Conservation (phyloP, 805 yeast species). For the Candida oleophila region DNA sequence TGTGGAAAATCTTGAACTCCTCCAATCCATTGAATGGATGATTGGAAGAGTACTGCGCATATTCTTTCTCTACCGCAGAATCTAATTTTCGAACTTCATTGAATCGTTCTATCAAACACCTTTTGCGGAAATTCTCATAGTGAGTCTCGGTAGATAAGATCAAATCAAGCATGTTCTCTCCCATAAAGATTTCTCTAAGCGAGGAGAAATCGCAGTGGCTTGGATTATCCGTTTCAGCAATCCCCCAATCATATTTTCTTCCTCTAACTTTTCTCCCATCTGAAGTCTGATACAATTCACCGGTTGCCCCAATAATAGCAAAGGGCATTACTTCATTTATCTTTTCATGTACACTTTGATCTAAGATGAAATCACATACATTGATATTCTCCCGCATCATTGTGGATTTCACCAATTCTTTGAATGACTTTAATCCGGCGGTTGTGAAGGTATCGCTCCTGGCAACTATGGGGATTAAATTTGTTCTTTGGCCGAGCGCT, state of each 20-base stretch:
- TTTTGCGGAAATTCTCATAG: conserved; percentile 67
- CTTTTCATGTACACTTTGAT: conserved; percentile 26
- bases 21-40: conserved; percentile 23
- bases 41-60: conserved; percentile 12
- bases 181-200: conserved; percentile 63
- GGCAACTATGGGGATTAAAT: conserved; percentile 39
- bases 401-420: conserved; percentile 20
- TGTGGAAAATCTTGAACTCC: conserved; percentile 38
- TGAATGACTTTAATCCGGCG: conserved; percentile 25
- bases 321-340: conserved; percentile 57
- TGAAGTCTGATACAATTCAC: conserved; percentile 16
- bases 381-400: conserved; percentile 24
- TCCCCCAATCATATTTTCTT: conserved; percentile 82
- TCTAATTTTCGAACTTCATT: conserved; percentile 11
- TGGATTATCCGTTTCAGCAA: conserved; percentile 77
- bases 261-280: conserved; percentile 58
- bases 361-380: conserved; percentile 31
- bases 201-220: conserved; percentile 73
- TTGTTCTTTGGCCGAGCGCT: conserved; percentile 30
- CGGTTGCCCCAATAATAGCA: conserved; percentile 66
- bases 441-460: conserved; percentile 34
- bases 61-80: conserved; percentile 17
- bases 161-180: conserved; percentile 74
- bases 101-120: conserved; percentile 52
- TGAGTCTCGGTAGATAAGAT: conserved; percentile 74